phyloP scores from a whole-genome alignment of 2,329 filamentous ascomycete genomes.

The Ophiostoma sp. region DNA sequence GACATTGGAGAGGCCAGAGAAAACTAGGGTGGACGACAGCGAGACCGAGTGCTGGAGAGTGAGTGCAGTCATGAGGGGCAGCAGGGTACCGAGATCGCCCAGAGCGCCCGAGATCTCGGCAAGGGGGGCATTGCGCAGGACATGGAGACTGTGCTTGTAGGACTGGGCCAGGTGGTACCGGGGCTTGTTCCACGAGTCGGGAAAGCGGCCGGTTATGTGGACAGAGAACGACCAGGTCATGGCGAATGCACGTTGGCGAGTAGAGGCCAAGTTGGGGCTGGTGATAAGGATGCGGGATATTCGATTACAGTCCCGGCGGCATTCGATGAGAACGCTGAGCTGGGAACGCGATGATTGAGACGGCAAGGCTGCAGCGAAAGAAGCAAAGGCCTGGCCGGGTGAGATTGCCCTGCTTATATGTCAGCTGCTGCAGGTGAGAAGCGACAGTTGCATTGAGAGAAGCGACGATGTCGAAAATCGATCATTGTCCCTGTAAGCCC shows the following conservation, averaged over 20 bases:
- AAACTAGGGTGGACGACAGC: constrained; percentile 76
- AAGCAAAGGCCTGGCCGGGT: neutral
- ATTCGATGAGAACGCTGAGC: neutral
- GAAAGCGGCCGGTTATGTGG: neutral
- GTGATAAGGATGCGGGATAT: neutral
- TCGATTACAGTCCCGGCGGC: neutral
- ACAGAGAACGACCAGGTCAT: constrained; percentile 2
- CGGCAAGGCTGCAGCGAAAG: neutral
- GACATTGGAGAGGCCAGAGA: constrained; percentile 83
- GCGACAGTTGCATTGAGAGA: neutral
- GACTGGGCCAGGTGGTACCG: constrained; percentile 32
- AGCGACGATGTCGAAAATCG: neutral
- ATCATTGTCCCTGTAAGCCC: neutral
- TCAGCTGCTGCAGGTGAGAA: neutral
- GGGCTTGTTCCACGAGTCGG: constrained; percentile 1
- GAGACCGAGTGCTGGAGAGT: constrained; percentile 73
- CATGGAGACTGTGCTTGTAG: constrained; percentile 46
- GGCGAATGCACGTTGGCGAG: neutral
- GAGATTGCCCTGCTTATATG: neutral
- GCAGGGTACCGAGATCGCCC: constrained; percentile 82
- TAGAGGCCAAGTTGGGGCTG: neutral
- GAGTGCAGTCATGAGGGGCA: constrained; percentile 84
- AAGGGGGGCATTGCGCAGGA: constrained; percentile 44
- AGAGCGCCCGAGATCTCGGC: constrained; percentile 81
- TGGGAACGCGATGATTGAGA: neutral